These are phyloP conservation scores for Septoria linicola DNA, from an alignment of 2,329 filamentous ascomycete genomes.

Conservation along the genomic window DNA sequence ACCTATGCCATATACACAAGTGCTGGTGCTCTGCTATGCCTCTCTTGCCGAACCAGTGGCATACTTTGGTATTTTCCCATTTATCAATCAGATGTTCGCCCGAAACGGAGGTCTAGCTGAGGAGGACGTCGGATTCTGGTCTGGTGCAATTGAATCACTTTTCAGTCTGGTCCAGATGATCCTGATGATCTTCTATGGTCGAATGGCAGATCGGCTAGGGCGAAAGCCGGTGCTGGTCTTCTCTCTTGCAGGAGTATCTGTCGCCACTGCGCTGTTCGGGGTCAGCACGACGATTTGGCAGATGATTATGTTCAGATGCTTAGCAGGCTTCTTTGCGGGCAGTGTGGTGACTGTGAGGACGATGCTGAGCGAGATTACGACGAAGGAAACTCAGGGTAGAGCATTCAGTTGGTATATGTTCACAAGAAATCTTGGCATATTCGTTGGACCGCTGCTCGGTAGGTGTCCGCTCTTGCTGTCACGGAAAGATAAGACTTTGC, in stretches of 20 bases:
- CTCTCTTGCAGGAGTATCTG: slow-evolving; percentile 63
- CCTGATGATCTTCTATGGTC: slow-evolving; percentile 78
- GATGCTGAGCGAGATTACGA: slow-evolving; percentile 74
- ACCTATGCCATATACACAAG: slow-evolving; percentile 62
- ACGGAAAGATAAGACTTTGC: not conserved
- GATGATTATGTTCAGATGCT: slow-evolving; percentile 70
- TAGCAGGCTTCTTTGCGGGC: slow-evolving; percentile 72
- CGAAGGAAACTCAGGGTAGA: slow-evolving; percentile 65
- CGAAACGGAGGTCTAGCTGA: slow-evolving; percentile 61
- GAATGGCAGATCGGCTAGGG: slow-evolving; percentile 65
- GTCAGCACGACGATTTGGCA: slow-evolving; percentile 65
- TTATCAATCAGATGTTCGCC: slow-evolving; percentile 74
- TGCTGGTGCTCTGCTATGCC: slow-evolving; percentile 70
- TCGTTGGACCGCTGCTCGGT: slow-evolving; percentile 66
- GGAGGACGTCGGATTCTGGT: slow-evolving; percentile 77
- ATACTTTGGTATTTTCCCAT: slow-evolving; percentile 80
- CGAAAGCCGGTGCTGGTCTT: slow-evolving; percentile 70
- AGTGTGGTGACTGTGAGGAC: slow-evolving; percentile 72
- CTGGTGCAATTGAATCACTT: slow-evolving; percentile 67
- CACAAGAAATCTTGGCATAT: slow-evolving; percentile 68
- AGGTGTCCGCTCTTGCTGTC: slow-evolving; percentile 6
- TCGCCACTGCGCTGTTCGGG: slow-evolving; percentile 66
- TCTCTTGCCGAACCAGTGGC: slow-evolving; percentile 73
- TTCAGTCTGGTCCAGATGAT: slow-evolving; percentile 73
- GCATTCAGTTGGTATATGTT: slow-evolving; percentile 79